Evolutionary conservation across 148 eudicot species (phyloP), one percentile per base, ranked within the genome.

Genomic region (Polygonum aviculare): DNA sequence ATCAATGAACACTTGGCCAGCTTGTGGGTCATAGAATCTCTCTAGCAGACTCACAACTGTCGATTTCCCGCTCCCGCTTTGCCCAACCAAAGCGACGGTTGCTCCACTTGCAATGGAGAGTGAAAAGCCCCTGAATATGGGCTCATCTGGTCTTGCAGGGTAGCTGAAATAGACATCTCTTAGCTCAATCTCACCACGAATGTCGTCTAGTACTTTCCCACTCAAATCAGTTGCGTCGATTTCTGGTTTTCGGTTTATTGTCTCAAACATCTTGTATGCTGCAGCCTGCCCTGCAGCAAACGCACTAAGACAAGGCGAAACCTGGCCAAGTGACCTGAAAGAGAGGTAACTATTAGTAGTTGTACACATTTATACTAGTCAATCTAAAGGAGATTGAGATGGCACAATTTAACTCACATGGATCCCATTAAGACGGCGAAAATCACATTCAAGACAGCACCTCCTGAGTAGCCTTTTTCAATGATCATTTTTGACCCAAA

Each of bases 11-110:
- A 89, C 87, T 81, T 86, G 79, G 33, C 92, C 92, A 38, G 79
- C 78, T 75, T 80, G 85, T 69, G 92, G 92, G 77, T 89, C 92
- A 77, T 87, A 86, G 69, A 89, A 89, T 62, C 90, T 86, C 82
- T 89, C 90, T 39, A 89, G 80, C 69, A 89, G 70, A 33, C 92
- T 89, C 10, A 89, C 82, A 12, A 89, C 87, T 1, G 92, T 89
- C 14, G 92, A 89, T 79, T 88, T 89, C 45, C 92, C 92, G 12
- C 92, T 89, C 38, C 90, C 90, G 78, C 92, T 89, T 74, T 89
- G 88, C 35, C 92, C 92, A 39, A 89, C 92, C 78, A 89, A 73
- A 74, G 92, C 90, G 48, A 85, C 83, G 38, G 92, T 86, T 14
- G 77, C 78, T 69, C 92, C 92, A 54, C 85, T 83, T 10, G 88